Evolutionary conservation across 768 basidiomycete species (phyloP).

Genomic region (Lanmaoa pseudosensibilis): DNA sequence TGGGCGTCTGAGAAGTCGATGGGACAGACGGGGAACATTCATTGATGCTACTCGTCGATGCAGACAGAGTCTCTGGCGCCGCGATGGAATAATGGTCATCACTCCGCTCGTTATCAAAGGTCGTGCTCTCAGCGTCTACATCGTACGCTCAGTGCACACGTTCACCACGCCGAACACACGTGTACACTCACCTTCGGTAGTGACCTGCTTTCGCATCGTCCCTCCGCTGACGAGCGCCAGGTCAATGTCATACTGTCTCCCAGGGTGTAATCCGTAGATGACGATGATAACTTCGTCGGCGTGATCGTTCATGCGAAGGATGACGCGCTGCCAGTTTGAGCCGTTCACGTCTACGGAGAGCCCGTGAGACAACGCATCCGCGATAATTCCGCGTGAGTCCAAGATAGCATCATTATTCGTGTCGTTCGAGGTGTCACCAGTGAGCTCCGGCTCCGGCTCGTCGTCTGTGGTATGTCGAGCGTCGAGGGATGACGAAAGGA

Average conservation of each 20-base stretch:
- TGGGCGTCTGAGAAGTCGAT: slow-evolving; percentile 35
- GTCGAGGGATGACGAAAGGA: slow-evolving; percentile 57
- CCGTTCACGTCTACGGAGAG: slow-evolving; percentile 80
- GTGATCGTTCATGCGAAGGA: slow-evolving; percentile 77
- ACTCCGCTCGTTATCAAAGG: slow-evolving; percentile 21
- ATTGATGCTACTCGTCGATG: slow-evolving; percentile 30
- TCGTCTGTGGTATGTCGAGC: slow-evolving; percentile 17
- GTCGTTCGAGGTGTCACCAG: slow-evolving; percentile 37
- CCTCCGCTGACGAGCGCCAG: slow-evolving; percentile 69
- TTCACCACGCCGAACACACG: slow-evolving; percentile 6
- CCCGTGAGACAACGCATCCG: slow-evolving; percentile 69
- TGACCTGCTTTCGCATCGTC: slow-evolving; percentile 62
- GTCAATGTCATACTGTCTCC: slow-evolving; percentile 88
- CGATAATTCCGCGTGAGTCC: slow-evolving; percentile 47
- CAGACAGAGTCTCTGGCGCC: slow-evolving; percentile 14
- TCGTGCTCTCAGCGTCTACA: slow-evolving; percentile 24
- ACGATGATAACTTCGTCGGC: slow-evolving; percentile 89
- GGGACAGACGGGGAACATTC: slow-evolving; percentile 19
- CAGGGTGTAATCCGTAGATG: slow-evolving; percentile 85
- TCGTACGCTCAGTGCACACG: slow-evolving; percentile 3
- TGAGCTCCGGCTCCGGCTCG: slow-evolving; percentile 31
- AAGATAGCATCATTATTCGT: slow-evolving; percentile 34
- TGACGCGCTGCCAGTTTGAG: slow-evolving; percentile 73
- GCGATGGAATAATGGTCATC: slow-evolving; percentile 18
- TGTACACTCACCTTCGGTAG: slow-evolving; percentile 55